Evolutionary conservation across 2,329 filamentous ascomycete genomes (phyloP), one percentile per base, ranked within the genome.

Genomic region (Sporothrix inflata): DNA sequence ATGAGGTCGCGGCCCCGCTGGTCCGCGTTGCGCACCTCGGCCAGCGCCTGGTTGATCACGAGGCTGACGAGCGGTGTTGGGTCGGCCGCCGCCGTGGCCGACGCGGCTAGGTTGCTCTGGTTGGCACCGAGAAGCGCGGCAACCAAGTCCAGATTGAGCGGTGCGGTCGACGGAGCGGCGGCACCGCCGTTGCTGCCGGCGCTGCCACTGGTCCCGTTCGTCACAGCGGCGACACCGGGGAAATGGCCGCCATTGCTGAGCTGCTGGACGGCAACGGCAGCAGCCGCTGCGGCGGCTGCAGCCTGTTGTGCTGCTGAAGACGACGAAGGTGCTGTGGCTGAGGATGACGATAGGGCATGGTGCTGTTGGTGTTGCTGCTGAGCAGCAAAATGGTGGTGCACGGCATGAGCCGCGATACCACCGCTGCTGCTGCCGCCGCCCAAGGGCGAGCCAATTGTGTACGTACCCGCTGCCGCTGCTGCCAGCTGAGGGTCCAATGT

Each of bases 1-100:
- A 86, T 82, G 73, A 88, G 80, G 68, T 83, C 80, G 4, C 87
- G 82, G 1, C 83, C 81, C 68, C 82, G 81, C 74, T 80, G 82
- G 74, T 85, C 82, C 40, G 84, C 81, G 19, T 76, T 75, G 38
- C 83, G 81, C 27, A 84, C 83, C 69, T 86, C 83, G 14, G 79
- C 79, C 79, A 88, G 82, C 3, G 84, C 84, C 72, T 83, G 81
- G 73, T 84, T 82, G 63, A 85, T 75, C n/a, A 83, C 80, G 70
- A 82, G 81, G 73, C 82, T 81, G 16, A 85, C 81, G 24, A 82
- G 77, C 0, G 81, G 49, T 4, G 65, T 27, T 1, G 49, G 14
- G 27, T 61, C 55, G n/a, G 55, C 12, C 0, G 65, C 2, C 2
- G 45, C 16, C 1, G 19, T 19, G 7, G 57, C 38, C 1, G 24